These are phyloP conservation scores for Obelidium mucronatum DNA, from an alignment of 192 early-diverging fungal species.

Conservation along the genomic window DNA sequence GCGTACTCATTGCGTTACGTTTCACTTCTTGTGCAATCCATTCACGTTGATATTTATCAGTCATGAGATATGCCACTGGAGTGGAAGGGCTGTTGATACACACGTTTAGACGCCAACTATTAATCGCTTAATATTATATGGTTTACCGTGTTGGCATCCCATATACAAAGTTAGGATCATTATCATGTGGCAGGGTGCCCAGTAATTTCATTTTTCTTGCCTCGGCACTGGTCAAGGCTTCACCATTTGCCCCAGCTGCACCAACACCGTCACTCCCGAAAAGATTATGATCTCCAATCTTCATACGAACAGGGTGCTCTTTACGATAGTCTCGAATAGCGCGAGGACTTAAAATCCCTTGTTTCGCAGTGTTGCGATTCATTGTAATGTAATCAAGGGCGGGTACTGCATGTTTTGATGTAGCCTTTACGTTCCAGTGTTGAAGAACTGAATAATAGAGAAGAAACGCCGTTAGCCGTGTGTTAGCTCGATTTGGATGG, in stretches of 20 bases:
- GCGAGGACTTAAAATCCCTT: constrained; percentile 52
- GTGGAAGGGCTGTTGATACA: constrained; percentile 60
- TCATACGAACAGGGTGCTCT: constrained; percentile 56
- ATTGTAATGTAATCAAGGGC: constrained; percentile 67
- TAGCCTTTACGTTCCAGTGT: constrained; percentile 60
- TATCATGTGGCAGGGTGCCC: constrained; percentile 59
- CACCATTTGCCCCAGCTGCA: constrained; percentile 30
- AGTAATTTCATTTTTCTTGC: constrained; percentile 33
- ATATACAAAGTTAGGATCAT: constrained; percentile 57
- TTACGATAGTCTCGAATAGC: constrained; percentile 55
- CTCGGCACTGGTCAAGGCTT: constrained; percentile 19
- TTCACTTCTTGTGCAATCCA: constrained; percentile 43
- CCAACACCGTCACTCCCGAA: constrained; percentile 26
- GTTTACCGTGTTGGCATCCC: constrained; percentile 64
- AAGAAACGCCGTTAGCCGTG: too few species aligned
- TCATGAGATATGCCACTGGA: constrained; percentile 63
- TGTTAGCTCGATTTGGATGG: too few species aligned
- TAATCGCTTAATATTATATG: not conserved
- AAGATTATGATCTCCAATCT: constrained; percentile 49
- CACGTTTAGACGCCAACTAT: not conserved
- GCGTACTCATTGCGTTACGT: constrained; percentile 35
- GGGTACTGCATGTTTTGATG: constrained; percentile 46
- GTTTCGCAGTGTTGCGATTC: constrained; percentile 59
- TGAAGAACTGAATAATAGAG: constrained; percentile 49
- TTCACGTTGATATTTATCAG: constrained; percentile 61